Evolutionary conservation across 345 rosid genomes (phyloP).

Genomic region (Gossypium arboreum): DNA sequence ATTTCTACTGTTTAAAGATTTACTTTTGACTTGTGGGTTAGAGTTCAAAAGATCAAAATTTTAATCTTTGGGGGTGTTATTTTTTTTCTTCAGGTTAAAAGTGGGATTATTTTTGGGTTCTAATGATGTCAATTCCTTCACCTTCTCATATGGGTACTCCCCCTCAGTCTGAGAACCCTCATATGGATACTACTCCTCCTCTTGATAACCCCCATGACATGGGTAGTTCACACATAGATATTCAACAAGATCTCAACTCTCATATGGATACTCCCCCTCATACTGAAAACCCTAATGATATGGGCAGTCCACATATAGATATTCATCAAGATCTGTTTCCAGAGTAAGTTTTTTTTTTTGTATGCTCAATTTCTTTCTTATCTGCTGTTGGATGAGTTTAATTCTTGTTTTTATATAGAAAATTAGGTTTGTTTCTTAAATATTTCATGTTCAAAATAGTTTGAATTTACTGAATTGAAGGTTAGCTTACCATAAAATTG

Average conservation of each 20-base stretch:
- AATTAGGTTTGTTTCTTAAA: no score
- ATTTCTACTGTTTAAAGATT: background rate
- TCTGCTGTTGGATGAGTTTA: background rate
- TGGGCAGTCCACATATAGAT: conserved; percentile 6
- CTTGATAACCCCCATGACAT: no score
- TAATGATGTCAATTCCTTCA: conserved; percentile 14
- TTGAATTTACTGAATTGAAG: background rate
- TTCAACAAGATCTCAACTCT: no score
- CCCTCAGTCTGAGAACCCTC: background rate
- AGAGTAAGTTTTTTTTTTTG: conserved; percentile 4
- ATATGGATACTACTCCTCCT: no score
- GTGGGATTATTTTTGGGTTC: background rate
- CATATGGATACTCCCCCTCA: background rate
- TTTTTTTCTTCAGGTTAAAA: background rate
- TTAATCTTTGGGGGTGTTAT: background rate
- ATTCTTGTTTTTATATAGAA: background rate
- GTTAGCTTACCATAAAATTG: background rate
- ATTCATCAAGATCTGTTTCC: conserved; percentile 14
- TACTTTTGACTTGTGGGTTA: background rate
- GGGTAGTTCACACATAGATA: no score
- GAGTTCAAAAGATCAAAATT: background rate
- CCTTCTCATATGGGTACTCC: conserved; percentile 5
- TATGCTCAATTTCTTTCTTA: background rate
- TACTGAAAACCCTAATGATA: background rate
- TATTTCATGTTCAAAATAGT: background rate